Percentiles rank a stretch among this genome's conserved stretches.
Evolutionary conservation across 208 protist species (phyloP).

Genomic region (Balamuthia mandrillaris): DNA sequence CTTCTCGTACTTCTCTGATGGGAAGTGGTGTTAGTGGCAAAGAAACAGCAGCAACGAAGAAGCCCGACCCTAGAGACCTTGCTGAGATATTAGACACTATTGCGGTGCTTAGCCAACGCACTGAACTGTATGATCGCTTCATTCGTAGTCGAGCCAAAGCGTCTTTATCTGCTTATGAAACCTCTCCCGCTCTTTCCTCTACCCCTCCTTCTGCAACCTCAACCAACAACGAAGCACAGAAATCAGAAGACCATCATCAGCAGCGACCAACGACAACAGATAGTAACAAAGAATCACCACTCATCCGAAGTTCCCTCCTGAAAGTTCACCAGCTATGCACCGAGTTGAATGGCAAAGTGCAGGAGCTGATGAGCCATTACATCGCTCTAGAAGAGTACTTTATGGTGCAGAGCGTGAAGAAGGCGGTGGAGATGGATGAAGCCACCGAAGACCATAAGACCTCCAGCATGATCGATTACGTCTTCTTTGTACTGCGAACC

Average conservation of each 20-base stretch:
- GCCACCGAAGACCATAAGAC: neutral
- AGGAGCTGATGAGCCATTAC: conserved; percentile 33
- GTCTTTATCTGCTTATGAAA: neutral
- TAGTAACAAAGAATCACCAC: neutral
- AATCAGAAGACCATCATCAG: no score
- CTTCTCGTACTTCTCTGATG: neutral
- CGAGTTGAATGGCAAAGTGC: conserved; percentile 15
- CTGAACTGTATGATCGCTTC: conserved; percentile 31
- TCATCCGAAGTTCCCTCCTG: neutral
- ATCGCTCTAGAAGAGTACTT: conserved; percentile 22
- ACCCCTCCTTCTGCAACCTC: no score
- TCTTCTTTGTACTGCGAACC: conserved; percentile 28
- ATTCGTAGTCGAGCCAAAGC: neutral
- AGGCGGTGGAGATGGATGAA: conserved; percentile 11
- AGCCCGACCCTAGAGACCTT: neutral
- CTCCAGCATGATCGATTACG: conserved; percentile 27
- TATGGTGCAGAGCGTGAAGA: conserved; percentile 30
- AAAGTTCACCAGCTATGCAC: conserved; percentile 11
- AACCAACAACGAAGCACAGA: no score
- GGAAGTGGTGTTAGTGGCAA: neutral
- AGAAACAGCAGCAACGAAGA: neutral
- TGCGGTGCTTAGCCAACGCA: conserved; percentile 32
- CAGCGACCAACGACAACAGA: no score
- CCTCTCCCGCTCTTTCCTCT: neutral
- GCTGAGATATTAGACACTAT: conserved; percentile 17